These are phyloP conservation scores for Nymphaea thermarum DNA, from an alignment of 164 flowering plant genomes.

Conservation along the genomic window DNA sequence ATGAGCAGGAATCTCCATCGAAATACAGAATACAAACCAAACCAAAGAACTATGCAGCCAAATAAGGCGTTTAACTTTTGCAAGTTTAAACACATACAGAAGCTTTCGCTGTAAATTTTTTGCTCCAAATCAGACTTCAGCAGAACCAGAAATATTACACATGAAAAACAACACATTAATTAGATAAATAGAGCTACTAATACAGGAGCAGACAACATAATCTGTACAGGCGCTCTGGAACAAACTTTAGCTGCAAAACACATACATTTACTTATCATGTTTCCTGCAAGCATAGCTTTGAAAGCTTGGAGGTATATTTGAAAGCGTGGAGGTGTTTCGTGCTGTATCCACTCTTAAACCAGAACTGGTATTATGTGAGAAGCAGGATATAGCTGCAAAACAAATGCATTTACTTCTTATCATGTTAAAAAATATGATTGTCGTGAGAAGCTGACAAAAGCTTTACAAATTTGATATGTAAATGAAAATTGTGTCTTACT, in stretches of 20 bases:
- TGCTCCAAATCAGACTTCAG: conserved; percentile 78
- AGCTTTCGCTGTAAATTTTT: conserved; percentile 73
- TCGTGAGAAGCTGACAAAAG: no score
- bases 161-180: neutral
- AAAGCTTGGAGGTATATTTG: no score
- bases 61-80: no score
- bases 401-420: conserved; percentile 20
- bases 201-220: neutral
- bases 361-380: no score
- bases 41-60: neutral
- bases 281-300: no score
- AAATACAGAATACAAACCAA: neutral
- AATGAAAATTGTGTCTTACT: no score
- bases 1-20: neutral
- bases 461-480: no score
- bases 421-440: no score
- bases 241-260: no score
- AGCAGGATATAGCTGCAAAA: neutral
- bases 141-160: conserved; percentile 11
- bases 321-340: no score
- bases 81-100: conserved; percentile 27
- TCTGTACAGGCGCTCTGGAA: neutral
- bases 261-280: no score
- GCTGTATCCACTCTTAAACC: no score
- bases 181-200: neutral